These are phyloP conservation scores for Sordariomycetes sp. DNA, from an alignment of 2,329 filamentous ascomycete species.

Conservation along the genomic window DNA sequence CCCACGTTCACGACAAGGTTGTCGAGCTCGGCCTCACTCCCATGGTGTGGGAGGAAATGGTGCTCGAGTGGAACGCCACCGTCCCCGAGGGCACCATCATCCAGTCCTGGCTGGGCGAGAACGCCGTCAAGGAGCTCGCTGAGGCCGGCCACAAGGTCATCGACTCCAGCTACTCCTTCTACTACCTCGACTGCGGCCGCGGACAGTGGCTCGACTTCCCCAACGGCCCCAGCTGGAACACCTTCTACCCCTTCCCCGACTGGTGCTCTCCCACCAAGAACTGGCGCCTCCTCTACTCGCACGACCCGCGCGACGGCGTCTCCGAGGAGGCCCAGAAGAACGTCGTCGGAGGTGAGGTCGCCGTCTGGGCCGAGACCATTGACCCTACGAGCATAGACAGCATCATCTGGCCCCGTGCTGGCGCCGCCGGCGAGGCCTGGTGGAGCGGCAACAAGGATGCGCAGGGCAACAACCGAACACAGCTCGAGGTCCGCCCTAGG, in stretches of 20 bases:
- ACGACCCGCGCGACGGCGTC: conserved; percentile 62
- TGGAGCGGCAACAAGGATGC: conserved; percentile 67
- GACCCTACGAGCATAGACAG: conserved; percentile 68
- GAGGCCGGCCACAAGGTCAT: conserved; percentile 60
- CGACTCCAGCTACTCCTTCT: conserved; percentile 68
- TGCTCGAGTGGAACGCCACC: conserved; percentile 67
- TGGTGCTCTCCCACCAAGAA: conserved; percentile 75
- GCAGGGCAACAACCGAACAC: conserved; percentile 58
- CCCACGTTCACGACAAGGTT: conserved; percentile 59
- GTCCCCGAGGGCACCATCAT: conserved; percentile 64
- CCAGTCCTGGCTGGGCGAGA: conserved; percentile 66
- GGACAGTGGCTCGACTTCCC: conserved; percentile 70
- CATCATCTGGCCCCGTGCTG: conserved; percentile 69
- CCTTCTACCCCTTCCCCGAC: conserved; percentile 63
- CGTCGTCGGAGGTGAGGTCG: conserved; percentile 73
- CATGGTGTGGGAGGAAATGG: conserved; percentile 84
- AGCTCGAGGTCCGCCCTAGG: conserved; percentile 59
- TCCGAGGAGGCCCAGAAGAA: conserved; percentile 51
- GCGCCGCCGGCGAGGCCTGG: conserved; percentile 67
- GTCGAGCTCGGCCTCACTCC: conserved; percentile 57
- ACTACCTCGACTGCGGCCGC: conserved; percentile 78
- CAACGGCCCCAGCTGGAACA: conserved; percentile 40
- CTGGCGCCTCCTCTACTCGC: conserved; percentile 74
- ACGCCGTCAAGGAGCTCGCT: conserved; percentile 51
- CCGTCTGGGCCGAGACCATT: conserved; percentile 73